Conservation (phyloP, 2,329 filamentous ascomycete genomes). For the Cercospora nicotianae region DNA sequence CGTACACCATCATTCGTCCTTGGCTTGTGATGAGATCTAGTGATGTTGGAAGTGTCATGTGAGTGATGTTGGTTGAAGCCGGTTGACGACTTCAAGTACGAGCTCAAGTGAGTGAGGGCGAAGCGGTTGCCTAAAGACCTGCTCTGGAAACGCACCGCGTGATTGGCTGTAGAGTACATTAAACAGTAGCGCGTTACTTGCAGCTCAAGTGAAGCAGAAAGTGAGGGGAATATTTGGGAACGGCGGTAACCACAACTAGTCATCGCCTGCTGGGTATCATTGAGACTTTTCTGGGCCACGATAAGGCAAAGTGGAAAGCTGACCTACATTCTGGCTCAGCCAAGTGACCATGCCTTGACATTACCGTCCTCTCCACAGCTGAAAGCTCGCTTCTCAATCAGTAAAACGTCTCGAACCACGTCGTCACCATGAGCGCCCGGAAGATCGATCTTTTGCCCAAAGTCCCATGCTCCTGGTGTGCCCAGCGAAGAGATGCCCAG, state of each 20-base stretch:
- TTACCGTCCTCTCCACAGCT: slow-evolving; percentile 53
- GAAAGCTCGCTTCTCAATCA: slow-evolving; percentile 39
- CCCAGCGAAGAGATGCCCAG: slow-evolving; percentile 33
- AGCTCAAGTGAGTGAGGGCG: neutral
- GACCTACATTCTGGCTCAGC: slow-evolving; percentile 15
- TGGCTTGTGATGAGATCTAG: neutral
- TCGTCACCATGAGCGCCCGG: slow-evolving; percentile 51
- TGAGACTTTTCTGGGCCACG: neutral
- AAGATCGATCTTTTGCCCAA: slow-evolving; percentile 37
- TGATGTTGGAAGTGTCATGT: neutral
- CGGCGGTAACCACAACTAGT: neutral
- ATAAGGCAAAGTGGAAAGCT: neutral
- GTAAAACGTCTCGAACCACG: slow-evolving; percentile 49
- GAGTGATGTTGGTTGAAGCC: neutral
- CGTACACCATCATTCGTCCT: neutral
- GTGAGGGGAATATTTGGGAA: neutral
- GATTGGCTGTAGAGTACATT: neutral
- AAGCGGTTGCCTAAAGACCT: neutral
- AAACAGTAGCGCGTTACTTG: neutral
- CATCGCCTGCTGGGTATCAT: neutral
- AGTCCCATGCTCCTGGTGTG: slow-evolving; percentile 30
- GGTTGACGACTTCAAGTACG: neutral
- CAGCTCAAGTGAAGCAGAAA: neutral
- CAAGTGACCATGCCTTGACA: slow-evolving; percentile 44
- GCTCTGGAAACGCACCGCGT: neutral